Percentiles rank a stretch among this genome's conserved stretches.
Evolutionary conservation across 768 basidiomycete genomes (phyloP).

Genomic region (Clitopilus passeckerianus): DNA sequence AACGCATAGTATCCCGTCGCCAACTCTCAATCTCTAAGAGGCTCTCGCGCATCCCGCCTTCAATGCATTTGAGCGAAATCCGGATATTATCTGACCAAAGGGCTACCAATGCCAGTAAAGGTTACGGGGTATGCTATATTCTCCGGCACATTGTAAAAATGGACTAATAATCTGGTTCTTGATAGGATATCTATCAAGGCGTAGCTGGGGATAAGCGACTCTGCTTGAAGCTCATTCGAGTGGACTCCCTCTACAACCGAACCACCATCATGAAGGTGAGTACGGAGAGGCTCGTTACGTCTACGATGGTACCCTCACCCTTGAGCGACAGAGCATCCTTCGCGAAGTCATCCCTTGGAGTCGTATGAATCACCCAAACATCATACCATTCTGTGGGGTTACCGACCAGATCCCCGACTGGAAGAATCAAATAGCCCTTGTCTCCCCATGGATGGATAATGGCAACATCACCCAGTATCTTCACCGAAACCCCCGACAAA

Average conservation of each 20-base stretch:
- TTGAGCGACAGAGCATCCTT: slow-evolving; percentile 12
- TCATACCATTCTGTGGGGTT: slow-evolving; percentile 20
- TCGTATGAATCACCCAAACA: slow-evolving; percentile 19
- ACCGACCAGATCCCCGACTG: slow-evolving; percentile 7
- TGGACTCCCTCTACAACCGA: slow-evolving; percentile 5
- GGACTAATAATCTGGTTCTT: background rate
- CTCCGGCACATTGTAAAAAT: background rate
- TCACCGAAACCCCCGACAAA: slow-evolving; percentile 20
- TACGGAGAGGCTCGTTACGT: slow-evolving; percentile 5
- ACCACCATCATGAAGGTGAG: slow-evolving; percentile 1
- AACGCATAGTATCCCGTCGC: slow-evolving; percentile 8
- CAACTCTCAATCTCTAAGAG: slow-evolving; percentile 11
- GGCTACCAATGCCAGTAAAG: slow-evolving; percentile 16
- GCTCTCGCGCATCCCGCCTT: slow-evolving; percentile 15
- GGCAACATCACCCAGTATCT: slow-evolving; percentile 15
- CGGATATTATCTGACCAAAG: slow-evolving; percentile 5
- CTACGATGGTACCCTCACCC: background rate
- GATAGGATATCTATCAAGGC: slow-evolving; percentile 16
- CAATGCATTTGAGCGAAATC: slow-evolving; percentile 11
- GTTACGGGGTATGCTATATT: slow-evolving; percentile 19
- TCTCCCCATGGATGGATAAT: slow-evolving; percentile 17
- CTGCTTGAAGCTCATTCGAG: slow-evolving; percentile 18
- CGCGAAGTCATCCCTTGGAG: slow-evolving; percentile 18
- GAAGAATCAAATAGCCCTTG: slow-evolving; percentile 12
- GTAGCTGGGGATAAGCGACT: slow-evolving; percentile 6